Evolutionary conservation across 768 basidiomycete species (phyloP).

Genomic region (Jaapia argillacea): DNA sequence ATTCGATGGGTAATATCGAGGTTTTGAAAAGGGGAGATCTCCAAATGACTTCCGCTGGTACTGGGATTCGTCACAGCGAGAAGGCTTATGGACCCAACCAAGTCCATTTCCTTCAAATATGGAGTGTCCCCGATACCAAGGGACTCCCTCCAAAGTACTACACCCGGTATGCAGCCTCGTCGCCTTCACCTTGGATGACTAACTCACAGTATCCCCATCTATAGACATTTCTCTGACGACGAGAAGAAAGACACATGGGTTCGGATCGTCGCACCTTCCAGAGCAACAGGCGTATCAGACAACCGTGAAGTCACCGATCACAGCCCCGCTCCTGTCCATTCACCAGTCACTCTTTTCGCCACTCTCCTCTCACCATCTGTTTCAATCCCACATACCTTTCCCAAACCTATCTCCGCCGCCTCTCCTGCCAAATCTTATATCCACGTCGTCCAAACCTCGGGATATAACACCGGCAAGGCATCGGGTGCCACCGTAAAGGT

Average conservation of each 20-base stretch:
- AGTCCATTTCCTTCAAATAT: slow-evolving; percentile 63
- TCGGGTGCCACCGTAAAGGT: slow-evolving; percentile 52
- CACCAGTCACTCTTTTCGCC: slow-evolving; percentile 61
- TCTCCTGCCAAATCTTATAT: slow-evolving; percentile 58
- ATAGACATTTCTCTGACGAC: slow-evolving; percentile 65
- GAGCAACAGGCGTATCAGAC: slow-evolving; percentile 41
- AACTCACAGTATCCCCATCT: not conserved
- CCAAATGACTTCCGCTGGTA: slow-evolving; percentile 88
- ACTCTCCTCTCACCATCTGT: slow-evolving; percentile 54
- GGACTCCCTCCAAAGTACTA: slow-evolving; percentile 71
- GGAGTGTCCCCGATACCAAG: slow-evolving; percentile 40
- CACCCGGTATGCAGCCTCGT: slow-evolving; percentile 46
- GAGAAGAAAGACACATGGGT: slow-evolving; percentile 71
- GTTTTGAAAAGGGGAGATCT: slow-evolving; percentile 82
- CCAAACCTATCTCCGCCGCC: slow-evolving; percentile 7
- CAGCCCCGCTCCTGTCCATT: slow-evolving; percentile 82
- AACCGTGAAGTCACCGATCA: slow-evolving; percentile 52
- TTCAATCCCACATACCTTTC: slow-evolving; percentile 42
- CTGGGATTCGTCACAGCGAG: slow-evolving; percentile 82
- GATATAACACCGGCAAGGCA: slow-evolving; percentile 55
- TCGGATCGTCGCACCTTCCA: slow-evolving; percentile 68
- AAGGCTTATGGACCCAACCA: slow-evolving; percentile 38
- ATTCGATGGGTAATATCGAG: slow-evolving; percentile 89
- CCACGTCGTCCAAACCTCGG: slow-evolving; percentile 79
- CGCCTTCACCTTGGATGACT: not conserved